Evolutionary conservation across 805 yeast species (phyloP).

Genomic region (Candida andamanensis): DNA sequence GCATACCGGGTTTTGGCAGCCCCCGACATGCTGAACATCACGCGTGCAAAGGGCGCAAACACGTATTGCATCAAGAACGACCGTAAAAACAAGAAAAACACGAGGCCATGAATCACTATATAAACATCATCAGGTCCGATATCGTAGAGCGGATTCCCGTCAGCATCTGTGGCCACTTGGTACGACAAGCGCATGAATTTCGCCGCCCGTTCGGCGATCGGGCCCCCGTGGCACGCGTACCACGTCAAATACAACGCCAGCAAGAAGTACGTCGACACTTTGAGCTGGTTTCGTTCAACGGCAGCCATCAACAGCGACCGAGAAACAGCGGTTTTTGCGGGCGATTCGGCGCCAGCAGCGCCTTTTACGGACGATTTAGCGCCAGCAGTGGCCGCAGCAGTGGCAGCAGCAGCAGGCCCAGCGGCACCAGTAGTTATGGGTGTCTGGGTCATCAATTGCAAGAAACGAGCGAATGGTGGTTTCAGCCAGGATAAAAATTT

Average conservation of each 20-base stretch:
- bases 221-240: constrained; percentile 13
- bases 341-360: too few relatives aligned
- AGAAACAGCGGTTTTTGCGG: too few relatives aligned
- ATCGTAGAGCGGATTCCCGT: constrained; percentile 36
- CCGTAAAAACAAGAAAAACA: constrained; percentile 54
- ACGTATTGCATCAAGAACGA: constrained; percentile 54
- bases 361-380: too few relatives aligned
- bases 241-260: constrained; percentile 22
- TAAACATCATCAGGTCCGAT: constrained; percentile 53
- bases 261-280: constrained; percentile 26
- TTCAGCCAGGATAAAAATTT: too few relatives aligned
- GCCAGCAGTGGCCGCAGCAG: too few relatives aligned
- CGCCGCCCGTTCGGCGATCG: constrained; percentile 20
- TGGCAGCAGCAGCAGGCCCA: too few relatives aligned
- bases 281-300: constrained; percentile 34
- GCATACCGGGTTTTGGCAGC: constrained; percentile 66
- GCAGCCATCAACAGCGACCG: too few relatives aligned
- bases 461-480: too few relatives aligned
- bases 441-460: background rate
- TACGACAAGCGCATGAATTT: constrained; percentile 34
- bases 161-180: constrained; percentile 12
- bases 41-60: constrained; percentile 52
- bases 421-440: too few relatives aligned
- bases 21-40: constrained; percentile 37
- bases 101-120: constrained; percentile 49